phyloP scores from a whole-genome alignment of 2,329 filamentous ascomycete species.

The Ophiostoma tasmaniense region DNA sequence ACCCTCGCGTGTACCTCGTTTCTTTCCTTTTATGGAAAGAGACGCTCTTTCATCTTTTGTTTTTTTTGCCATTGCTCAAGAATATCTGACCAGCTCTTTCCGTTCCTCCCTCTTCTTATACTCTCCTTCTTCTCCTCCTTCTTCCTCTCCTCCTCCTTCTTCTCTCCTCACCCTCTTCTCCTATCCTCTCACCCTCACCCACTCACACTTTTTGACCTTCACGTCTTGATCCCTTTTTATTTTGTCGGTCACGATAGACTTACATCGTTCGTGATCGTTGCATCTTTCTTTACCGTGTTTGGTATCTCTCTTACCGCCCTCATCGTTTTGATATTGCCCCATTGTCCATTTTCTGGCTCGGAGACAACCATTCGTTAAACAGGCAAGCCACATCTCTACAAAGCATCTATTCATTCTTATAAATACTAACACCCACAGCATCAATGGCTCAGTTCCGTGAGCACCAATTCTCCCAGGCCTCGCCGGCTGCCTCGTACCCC shows the following conservation, averaged over 20 bases:
- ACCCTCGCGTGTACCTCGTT: not conserved
- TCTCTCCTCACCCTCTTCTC: slow-evolving; percentile 1
- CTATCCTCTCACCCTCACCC: slow-evolving; percentile 11
- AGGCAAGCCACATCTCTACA: not conserved
- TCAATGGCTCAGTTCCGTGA: slow-evolving; percentile 36
- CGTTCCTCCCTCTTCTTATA: not conserved
- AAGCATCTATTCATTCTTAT: not conserved
- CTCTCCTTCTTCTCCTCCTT: not conserved
- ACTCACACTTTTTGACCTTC: slow-evolving; percentile 16
- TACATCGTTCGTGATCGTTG: not conserved
- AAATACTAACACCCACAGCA: not conserved
- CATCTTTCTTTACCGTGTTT: not conserved
- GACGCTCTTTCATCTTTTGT: not conserved
- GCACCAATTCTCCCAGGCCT: slow-evolving; percentile 36
- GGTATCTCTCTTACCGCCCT: not conserved
- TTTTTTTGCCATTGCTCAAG: not conserved
- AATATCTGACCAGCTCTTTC: not conserved
- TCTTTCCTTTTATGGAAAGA: not conserved
- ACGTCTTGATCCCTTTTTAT: slow-evolving; percentile 7
- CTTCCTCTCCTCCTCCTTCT: not conserved
- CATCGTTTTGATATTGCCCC: slow-evolving; percentile 10
- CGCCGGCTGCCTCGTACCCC: slow-evolving; percentile 36
- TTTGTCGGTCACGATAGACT: slow-evolving; percentile 9
- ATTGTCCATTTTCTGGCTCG: slow-evolving; percentile 2
- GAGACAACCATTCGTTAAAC: not conserved